Evolutionary conservation across 129 eudicot species (phyloP).

Genomic region (Erigeron canadensis): DNA sequence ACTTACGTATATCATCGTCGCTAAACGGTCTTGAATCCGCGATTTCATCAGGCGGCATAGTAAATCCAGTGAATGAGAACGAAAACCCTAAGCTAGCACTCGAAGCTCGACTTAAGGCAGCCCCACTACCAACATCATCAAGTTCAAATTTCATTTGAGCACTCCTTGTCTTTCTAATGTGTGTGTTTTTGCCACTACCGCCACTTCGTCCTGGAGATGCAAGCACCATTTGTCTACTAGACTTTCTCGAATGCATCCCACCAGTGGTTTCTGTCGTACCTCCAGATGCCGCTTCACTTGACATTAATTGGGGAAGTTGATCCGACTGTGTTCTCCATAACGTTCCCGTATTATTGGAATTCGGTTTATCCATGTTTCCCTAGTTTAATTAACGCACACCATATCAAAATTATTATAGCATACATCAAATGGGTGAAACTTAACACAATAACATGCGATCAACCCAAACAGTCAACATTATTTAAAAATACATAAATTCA

Average conservation of each 20-base stretch:
- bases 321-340: slow-evolving; percentile 69
- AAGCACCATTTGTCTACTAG: slow-evolving; percentile 49
- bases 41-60: slow-evolving; percentile 42
- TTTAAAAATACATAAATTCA: too few relatives aligned
- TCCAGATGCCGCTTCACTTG: neutral
- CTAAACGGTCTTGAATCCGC: slow-evolving; percentile 43
- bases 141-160: slow-evolving; percentile 65
- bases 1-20: slow-evolving; percentile 49
- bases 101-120: slow-evolving; percentile 86
- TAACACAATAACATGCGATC: slow-evolving; percentile 7
- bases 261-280: neutral
- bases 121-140: slow-evolving; percentile 73
- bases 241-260: slow-evolving; percentile 54
- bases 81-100: slow-evolving; percentile 75
- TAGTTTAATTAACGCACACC: slow-evolving; percentile 4
- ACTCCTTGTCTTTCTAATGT: slow-evolving; percentile 76
- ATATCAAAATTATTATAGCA: slow-evolving; percentile 9
- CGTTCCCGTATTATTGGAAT: slow-evolving; percentile 37
- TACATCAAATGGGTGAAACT: neutral
- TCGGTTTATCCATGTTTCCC: slow-evolving; percentile 49
- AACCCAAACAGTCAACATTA: too few relatives aligned
- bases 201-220: slow-evolving; percentile 63
- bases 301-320: slow-evolving; percentile 35
- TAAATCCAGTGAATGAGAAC: slow-evolving; percentile 47
- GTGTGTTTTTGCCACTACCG: slow-evolving; percentile 49